These are phyloP conservation scores for Rhizopus sp. DNA, from an alignment of 371 early-diverging fungal species.

Conservation along the genomic window DNA sequence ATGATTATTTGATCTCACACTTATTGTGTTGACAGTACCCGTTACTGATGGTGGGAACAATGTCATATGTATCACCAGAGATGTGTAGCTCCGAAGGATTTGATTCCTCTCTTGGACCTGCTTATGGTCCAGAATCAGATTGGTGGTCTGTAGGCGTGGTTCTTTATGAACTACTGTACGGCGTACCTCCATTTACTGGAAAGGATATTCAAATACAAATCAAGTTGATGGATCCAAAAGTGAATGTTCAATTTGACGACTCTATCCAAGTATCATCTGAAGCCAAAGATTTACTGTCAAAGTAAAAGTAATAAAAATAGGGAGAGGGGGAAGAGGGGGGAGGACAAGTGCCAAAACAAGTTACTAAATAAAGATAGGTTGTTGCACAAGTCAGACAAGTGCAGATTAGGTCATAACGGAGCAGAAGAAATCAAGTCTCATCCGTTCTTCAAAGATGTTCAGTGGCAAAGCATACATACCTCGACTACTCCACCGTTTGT, in stretches of 20 bases:
- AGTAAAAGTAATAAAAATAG: slow-evolving; percentile 38
- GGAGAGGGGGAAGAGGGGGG: background rate
- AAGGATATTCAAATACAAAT: slow-evolving; percentile 83
- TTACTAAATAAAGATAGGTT: slow-evolving; percentile 50
- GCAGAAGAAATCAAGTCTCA: slow-evolving; percentile 79
- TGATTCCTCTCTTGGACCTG: slow-evolving; percentile 59
- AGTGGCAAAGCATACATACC: slow-evolving; percentile 66
- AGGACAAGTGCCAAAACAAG: background rate
- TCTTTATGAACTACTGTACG: slow-evolving; percentile 88
- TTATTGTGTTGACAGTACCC: slow-evolving; percentile 1
- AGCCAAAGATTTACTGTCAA: slow-evolving; percentile 79
- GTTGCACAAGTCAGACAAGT: slow-evolving; percentile 66
- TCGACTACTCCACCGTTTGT: slow-evolving; percentile 72
- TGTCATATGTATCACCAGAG: slow-evolving; percentile 96
- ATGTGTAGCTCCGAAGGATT: slow-evolving; percentile 44
- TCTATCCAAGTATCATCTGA: slow-evolving; percentile 65
- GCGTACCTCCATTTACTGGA: slow-evolving; percentile 21
- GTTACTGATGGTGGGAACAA: slow-evolving; percentile 79
- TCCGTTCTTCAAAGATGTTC: slow-evolving; percentile 82
- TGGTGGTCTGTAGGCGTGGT: slow-evolving; percentile 99
- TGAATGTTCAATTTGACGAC: slow-evolving; percentile 65
- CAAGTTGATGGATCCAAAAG: slow-evolving; percentile 76
- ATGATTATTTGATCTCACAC: background rate
- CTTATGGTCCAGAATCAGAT: slow-evolving; percentile 95
- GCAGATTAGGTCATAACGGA: slow-evolving; percentile 73